phyloP scores from a whole-genome alignment of 1,284 basidiomycete species.

The Tremellales sp. region DNA sequence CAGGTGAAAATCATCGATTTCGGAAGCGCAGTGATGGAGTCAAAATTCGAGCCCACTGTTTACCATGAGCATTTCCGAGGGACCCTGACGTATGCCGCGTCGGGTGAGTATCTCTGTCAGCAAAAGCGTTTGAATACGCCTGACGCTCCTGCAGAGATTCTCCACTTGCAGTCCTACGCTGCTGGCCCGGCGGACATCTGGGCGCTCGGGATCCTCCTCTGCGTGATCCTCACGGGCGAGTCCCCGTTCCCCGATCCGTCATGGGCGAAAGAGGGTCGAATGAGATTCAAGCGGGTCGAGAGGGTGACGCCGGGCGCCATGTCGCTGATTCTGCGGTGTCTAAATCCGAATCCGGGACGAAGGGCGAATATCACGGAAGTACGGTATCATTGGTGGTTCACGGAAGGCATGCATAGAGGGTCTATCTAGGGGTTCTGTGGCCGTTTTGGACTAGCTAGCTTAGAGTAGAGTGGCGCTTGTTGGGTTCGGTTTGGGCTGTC shows the following conservation, averaged over 20 bases:
- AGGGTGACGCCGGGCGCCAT: constrained; percentile 39
- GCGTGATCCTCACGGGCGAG: constrained; percentile 77
- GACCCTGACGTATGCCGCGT: constrained; percentile 46
- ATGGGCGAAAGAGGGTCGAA: constrained; percentile 58
- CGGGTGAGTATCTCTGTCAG: constrained; percentile 32
- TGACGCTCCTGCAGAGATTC: constrained; percentile 60
- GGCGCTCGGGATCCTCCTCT: constrained; percentile 85
- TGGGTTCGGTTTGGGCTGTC: no score
- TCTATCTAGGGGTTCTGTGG: constrained; percentile 13
- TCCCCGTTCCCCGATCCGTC: constrained; percentile 74
- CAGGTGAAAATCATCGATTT: constrained; percentile 94
- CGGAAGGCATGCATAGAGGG: constrained; percentile 13
- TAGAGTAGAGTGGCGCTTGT: no score
- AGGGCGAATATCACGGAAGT: constrained; percentile 69
- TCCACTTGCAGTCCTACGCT: constrained; percentile 62
- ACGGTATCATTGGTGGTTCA: constrained; percentile 70
- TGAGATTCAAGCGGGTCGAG: constrained; percentile 31
- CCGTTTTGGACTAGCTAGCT: no score
- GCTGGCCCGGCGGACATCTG: constrained; percentile 80
- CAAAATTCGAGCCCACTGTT: constrained; percentile 62
- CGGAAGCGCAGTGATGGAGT: constrained; percentile 76
- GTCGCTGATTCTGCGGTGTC: constrained; percentile 66
- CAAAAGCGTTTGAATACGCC: no score
- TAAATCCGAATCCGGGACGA: constrained; percentile 65
- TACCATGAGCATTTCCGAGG: constrained; percentile 67